Percentiles rank a stretch among this genome's conserved stretches.
Conservation (phyloP, 306 rosid species). For the Ormosia semicastrata region DNA sequence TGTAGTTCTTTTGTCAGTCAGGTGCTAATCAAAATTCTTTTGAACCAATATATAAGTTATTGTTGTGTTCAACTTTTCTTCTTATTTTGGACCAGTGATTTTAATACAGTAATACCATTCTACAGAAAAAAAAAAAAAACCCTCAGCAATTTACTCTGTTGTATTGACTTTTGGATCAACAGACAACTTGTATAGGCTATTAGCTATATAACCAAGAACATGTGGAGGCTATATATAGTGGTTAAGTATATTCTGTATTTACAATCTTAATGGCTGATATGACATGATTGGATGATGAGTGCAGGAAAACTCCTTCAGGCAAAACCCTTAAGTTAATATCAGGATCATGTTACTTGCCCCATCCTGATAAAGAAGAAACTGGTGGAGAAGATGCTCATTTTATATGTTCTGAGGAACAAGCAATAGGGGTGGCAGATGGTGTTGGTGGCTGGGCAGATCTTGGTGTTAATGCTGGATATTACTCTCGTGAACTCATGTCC, state of each 20-base stretch:
- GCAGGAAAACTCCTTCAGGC: slow-evolving; percentile 62
- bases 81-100: background rate
- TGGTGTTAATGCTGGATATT: slow-evolving; percentile 82
- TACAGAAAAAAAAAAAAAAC: background rate
- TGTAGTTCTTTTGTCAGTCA: background rate
- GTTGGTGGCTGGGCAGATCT: slow-evolving; percentile 99
- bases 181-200: background rate
- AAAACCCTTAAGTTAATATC: slow-evolving; percentile 73
- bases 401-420: slow-evolving; percentile 89
- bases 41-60: background rate
- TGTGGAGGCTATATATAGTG: background rate
- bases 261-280: slow-evolving; percentile 13
- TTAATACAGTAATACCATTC: background rate
- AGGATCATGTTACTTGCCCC: slow-evolving; percentile 94
- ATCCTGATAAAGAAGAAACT: slow-evolving; percentile 96
- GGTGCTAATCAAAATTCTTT: background rate
- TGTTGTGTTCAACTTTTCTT: background rate
- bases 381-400: slow-evolving; percentile 99
- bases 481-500: slow-evolving; percentile 95
- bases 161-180: background rate
- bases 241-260: background rate
- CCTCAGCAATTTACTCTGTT: background rate
- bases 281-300: slow-evolving; percentile 31
- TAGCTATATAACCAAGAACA: background rate
- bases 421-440: slow-evolving; percentile 97